A percentile compares a stretch with the other conserved stretches of the same genome.
phyloP scores from a whole-genome alignment of 2,329 filamentous ascomycete species.

The Aspergillus latus region DNA sequence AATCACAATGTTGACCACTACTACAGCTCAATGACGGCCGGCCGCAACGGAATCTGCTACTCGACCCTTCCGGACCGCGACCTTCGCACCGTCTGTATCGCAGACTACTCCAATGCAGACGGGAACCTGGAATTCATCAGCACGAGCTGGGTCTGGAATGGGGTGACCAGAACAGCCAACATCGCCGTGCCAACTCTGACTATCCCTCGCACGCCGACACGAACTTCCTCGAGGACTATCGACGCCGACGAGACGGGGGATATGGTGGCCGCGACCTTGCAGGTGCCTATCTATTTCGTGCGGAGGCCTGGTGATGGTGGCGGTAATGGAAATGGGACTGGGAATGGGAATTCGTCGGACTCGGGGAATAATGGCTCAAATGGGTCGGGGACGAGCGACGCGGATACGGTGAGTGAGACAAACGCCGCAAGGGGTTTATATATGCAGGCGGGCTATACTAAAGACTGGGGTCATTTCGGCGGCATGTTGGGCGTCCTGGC shows the following conservation, averaged over 20 bases:
- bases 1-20: too few relatives aligned
- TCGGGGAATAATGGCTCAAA: not conserved
- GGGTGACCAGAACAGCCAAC: not conserved
- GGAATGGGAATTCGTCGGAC: not conserved
- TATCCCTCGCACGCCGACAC: not conserved
- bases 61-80: not conserved
- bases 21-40: slow-evolving; percentile 7
- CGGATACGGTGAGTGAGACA: not conserved
- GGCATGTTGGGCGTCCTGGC: not conserved
- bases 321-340: not conserved
- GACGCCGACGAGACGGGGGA: not conserved
- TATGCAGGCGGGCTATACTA: not conserved
- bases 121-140: not conserved
- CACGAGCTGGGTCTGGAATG: not conserved
- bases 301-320: not conserved
- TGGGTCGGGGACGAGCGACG: too few relatives aligned
- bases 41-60: slow-evolving; percentile 6
- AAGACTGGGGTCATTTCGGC: not conserved
- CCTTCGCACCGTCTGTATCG: slow-evolving; percentile 2
- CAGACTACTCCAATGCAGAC: not conserved
- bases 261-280: not conserved
- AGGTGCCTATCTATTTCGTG: not conserved
- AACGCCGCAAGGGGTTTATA: not conserved
- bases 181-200: not conserved
- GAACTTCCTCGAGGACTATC: not conserved